Conservation (phyloP, 352 stramenopile species). For the Aphanomyces astaci region DNA sequence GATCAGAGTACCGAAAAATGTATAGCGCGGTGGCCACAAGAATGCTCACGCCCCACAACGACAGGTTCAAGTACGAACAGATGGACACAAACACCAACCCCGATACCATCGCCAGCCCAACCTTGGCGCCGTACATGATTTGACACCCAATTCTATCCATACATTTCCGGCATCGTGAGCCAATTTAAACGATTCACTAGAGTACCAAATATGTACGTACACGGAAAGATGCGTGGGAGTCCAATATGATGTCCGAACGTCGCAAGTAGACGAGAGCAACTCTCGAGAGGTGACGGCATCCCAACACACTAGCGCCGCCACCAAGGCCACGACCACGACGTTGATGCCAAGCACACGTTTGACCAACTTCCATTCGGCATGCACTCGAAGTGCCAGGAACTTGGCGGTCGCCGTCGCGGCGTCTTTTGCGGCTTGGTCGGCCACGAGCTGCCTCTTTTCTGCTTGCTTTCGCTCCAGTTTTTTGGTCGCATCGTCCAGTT, state of each 20-base stretch:
- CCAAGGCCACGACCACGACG: conserved; percentile 59
- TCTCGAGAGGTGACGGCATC: conserved; percentile 34
- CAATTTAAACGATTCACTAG: too few relatives aligned
- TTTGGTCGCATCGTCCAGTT: neutral
- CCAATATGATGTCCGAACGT: conserved; percentile 59
- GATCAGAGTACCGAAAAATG: conserved; percentile 32
- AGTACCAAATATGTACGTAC: too few relatives aligned
- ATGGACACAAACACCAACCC: conserved; percentile 44
- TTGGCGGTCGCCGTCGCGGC: neutral
- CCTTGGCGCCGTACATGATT: conserved; percentile 58
- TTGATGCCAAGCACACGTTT: conserved; percentile 26
- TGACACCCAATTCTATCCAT: conserved; percentile 41
- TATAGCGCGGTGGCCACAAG: conserved; percentile 44
- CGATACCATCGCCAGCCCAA: conserved; percentile 40
- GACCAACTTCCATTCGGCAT: neutral
- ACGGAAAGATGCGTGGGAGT: conserved; percentile 47
- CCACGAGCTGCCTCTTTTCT: neutral
- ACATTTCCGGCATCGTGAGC: too few relatives aligned
- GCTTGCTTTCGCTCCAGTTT: neutral
- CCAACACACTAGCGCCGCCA: conserved; percentile 71
- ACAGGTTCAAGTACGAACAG: conserved; percentile 53
- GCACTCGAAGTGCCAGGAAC: neutral
- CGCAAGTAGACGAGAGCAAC: conserved; percentile 32
- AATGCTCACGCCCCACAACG: conserved; percentile 46
- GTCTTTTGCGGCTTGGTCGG: neutral